Percentiles rank a stretch among this genome's conserved stretches.
Conservation (phyloP, 352 stramenopile species). For the Elongisporangium senticosum region DNA sequence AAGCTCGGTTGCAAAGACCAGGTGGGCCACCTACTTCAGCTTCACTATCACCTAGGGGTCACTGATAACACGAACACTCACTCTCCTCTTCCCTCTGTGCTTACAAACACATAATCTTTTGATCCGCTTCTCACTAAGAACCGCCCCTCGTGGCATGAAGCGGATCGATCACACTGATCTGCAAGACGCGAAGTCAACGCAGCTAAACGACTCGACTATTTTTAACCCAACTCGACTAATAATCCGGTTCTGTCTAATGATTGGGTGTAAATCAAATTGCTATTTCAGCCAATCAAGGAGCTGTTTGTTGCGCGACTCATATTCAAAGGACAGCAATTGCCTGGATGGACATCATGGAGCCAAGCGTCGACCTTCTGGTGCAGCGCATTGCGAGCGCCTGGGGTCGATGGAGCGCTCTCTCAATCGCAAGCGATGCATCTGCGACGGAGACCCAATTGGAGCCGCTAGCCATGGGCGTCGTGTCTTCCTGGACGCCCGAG, state of each 20-base stretch:
- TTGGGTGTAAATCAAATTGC: neutral
- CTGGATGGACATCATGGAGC: neutral
- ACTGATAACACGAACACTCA: neutral
- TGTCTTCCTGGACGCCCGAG: constrained; percentile 8
- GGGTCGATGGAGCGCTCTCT: constrained; percentile 8
- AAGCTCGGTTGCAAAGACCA: neutral
- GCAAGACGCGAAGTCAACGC: neutral
- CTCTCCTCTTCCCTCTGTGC: neutral
- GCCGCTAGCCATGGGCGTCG: constrained; percentile 37
- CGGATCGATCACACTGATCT: neutral
- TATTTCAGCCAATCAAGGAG: constrained; percentile 9
- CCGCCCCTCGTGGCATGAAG: neutral
- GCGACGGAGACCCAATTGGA: constrained; percentile 42
- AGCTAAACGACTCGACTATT: neutral
- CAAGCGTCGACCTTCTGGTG: constrained; percentile 1
- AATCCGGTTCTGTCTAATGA: neutral
- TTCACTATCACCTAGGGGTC: neutral
- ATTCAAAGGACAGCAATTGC: neutral
- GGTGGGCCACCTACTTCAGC: neutral
- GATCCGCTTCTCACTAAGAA: neutral
- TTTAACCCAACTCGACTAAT: neutral
- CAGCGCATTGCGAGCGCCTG: constrained; percentile 11
- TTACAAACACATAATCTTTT: neutral
- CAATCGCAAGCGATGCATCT: neutral
- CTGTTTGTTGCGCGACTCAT: neutral